phyloP scores from a whole-genome alignment of 2,329 filamentous ascomycete species.

The Sphaceloma murrayae region DNA sequence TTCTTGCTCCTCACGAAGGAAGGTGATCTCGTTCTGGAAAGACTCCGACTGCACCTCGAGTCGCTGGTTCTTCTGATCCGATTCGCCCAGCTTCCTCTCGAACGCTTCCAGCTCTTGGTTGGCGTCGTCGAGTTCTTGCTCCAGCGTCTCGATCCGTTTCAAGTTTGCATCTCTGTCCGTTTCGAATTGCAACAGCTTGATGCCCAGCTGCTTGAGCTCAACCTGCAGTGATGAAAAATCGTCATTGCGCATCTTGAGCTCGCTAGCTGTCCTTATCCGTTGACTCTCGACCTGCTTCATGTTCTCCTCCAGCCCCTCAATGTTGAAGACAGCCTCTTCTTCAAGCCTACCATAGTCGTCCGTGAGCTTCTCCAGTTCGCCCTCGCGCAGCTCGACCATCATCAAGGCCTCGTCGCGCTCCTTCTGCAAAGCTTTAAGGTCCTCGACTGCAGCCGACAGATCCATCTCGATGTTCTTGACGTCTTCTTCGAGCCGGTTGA shows the following conservation, averaged over 20 bases:
- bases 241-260: conserved; percentile 67
- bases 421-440: conserved; percentile 65
- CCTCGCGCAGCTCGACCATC: conserved; percentile 56
- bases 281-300: conserved; percentile 59
- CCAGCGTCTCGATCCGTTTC: conserved; percentile 69
- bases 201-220: conserved; percentile 87
- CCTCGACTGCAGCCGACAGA: conserved; percentile 66
- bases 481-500: conserved; percentile 61
- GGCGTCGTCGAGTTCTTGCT: conserved; percentile 71
- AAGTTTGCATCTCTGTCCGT: conserved; percentile 77
- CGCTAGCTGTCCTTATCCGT: conserved; percentile 57
- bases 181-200: conserved; percentile 75
- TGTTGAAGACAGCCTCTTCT: conserved; percentile 49
- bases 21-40: conserved; percentile 83
- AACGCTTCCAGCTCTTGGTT: conserved; percentile 80
- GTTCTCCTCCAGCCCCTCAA: conserved; percentile 39
- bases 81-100: conserved; percentile 72
- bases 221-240: conserved; percentile 86
- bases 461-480: conserved; percentile 68
- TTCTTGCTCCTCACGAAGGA: conserved; percentile 93
- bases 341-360: conserved; percentile 43
- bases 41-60: conserved; percentile 88
- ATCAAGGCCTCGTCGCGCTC: conserved; percentile 81
- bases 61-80: conserved; percentile 78
- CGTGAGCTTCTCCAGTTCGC: conserved; percentile 47